Evolutionary conservation across 2,329 filamentous ascomycete species (phyloP), one percentile per base, ranked within the genome.

Genomic region (Sphaerulina populicola): DNA sequence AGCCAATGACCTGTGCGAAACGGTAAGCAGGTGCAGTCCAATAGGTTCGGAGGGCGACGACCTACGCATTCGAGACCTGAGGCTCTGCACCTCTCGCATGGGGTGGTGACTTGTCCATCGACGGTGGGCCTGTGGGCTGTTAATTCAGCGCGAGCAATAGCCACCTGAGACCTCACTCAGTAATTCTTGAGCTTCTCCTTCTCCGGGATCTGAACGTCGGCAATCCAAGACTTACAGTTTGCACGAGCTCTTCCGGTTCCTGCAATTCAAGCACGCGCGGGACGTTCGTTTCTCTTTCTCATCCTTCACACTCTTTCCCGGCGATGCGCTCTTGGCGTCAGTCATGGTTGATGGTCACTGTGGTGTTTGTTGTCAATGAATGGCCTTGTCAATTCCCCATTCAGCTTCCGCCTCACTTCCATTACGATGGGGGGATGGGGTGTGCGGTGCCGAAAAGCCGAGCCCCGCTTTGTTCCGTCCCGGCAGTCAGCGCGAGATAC

Each of bases 51-150:
- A 29, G 15, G 9, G 18, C 15, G 29, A 39, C 15, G 29, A 39
- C 46, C 41, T 23, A 81, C 72, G 62, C 79, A 82, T 54, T 81
- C 77, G 47, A 77, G 75, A 51, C 73, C 71, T 56, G 80, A 77
- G 58, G 75, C 74, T 55, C 77, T 73, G 65, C 79, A 82, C 49
- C 79, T 70, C 46, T 77, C 72, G 58, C 79, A 82, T 23, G 79
- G 79, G 27, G 70, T 74, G 62, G 63, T 73, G 65, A 62, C 74
- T 65, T 68, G 70, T 65, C 65, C 76, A 67, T 71, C 75, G 68
- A 62, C 66, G 62, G 60, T 72, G 63, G 62, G 72, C 69, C 60
- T 66, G 33, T 36, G 12, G 39, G 39, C 12, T 21, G 57, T 62
- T 47, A 63, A 66, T 54, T 45, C 41, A 41, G 41, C 30, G 31